Evolutionary conservation across 176 grass and related monocot genomes (phyloP).

Genomic region (Tillandsia fasciculata): DNA sequence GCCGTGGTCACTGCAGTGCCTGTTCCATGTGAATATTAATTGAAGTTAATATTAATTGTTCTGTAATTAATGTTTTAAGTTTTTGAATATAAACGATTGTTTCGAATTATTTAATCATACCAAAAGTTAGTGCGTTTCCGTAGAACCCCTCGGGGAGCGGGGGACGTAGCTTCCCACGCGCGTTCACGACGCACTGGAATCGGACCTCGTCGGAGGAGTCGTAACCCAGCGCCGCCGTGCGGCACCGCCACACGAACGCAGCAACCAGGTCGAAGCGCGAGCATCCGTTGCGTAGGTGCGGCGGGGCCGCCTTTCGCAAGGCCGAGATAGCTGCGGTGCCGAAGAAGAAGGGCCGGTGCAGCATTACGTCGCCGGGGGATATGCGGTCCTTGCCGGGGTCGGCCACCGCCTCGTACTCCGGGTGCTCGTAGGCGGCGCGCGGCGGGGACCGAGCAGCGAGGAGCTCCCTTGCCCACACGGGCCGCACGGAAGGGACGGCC

Average conservation of each 20-base stretch:
- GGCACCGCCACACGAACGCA: constrained; percentile 28
- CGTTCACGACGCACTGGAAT: constrained; percentile 33
- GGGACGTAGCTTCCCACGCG: constrained; percentile 10
- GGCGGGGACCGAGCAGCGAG: background rate
- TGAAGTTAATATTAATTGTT: no score
- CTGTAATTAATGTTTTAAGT: no score
- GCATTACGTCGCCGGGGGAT: constrained; percentile 1
- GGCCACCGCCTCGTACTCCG: background rate
- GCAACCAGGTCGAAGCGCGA: constrained; percentile 23
- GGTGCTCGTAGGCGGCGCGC: background rate
- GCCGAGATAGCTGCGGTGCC: background rate
- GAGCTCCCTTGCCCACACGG: constrained; percentile 38
- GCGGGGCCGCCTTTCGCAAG: constrained; percentile 6
- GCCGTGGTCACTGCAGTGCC: constrained; percentile 10
- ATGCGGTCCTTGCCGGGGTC: constrained; percentile 18
- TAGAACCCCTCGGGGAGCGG: constrained; percentile 39
- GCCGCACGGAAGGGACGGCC: constrained; percentile 8
- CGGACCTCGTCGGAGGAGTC: constrained; percentile 19
- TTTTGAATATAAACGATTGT: no score
- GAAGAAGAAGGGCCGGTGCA: constrained; percentile 25
- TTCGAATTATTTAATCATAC: background rate
- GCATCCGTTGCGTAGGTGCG: background rate
- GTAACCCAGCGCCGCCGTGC: constrained; percentile 22
- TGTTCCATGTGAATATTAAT: no score
- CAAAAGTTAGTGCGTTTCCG: constrained; percentile 37